Evolutionary conservation across 2,329 filamentous ascomycete species (phyloP).

Genomic region (Hortaea werneckii): DNA sequence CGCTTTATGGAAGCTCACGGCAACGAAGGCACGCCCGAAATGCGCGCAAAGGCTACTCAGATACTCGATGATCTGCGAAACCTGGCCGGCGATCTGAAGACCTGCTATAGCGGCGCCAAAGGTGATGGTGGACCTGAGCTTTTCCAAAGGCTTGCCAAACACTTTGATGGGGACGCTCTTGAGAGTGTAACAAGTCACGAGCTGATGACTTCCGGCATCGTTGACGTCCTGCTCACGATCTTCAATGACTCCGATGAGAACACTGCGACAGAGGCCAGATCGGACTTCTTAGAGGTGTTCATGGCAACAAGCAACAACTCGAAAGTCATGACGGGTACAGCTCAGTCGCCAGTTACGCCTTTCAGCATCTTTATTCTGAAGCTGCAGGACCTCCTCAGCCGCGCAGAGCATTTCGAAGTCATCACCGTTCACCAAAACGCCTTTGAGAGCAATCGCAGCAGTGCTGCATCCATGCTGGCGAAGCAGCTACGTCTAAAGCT

Average conservation of each 20-base stretch:
- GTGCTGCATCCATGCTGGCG: slow-evolving; percentile 87
- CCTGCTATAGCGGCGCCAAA: slow-evolving; percentile 50
- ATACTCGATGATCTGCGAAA: slow-evolving; percentile 64
- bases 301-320: slow-evolving; percentile 56
- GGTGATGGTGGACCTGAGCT: slow-evolving; percentile 46
- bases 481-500: slow-evolving; percentile 89
- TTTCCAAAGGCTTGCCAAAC: slow-evolving; percentile 66
- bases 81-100: slow-evolving; percentile 61
- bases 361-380: slow-evolving; percentile 91
- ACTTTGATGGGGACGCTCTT: slow-evolving; percentile 80
- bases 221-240: slow-evolving; percentile 70
- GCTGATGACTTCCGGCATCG: slow-evolving; percentile 79
- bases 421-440: slow-evolving; percentile 89
- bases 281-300: slow-evolving; percentile 82
- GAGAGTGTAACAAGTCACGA: slow-evolving; percentile 95
- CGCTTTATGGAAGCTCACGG: slow-evolving; percentile 79
- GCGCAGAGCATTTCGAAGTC: slow-evolving; percentile 96
- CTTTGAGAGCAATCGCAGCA: slow-evolving; percentile 80
- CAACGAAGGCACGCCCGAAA: slow-evolving; percentile 58
- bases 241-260: slow-evolving; percentile 61
- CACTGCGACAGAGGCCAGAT: slow-evolving; percentile 52
- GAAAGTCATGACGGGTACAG: slow-evolving; percentile 54
- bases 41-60: slow-evolving; percentile 67
- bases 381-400: slow-evolving; percentile 87
- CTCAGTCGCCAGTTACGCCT: slow-evolving; percentile 64